A percentile compares a stretch with the other conserved stretches of the same genome.
These are phyloP conservation scores for Tetracladium marchalianum DNA, from an alignment of 495 filamentous ascomycete species.

Conservation along the genomic window DNA sequence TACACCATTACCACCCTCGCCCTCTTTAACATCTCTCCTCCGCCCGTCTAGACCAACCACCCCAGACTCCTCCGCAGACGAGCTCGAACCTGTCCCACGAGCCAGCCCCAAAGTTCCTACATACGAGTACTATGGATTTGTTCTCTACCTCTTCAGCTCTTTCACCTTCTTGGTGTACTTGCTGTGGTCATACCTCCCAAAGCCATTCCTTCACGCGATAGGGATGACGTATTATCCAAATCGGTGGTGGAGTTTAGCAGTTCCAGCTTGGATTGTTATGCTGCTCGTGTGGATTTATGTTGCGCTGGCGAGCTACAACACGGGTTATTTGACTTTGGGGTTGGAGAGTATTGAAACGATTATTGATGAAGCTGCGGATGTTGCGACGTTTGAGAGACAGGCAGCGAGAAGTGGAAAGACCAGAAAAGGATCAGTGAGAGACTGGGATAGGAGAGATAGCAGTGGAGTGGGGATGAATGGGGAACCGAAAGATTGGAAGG, in stretches of 20 bases:
- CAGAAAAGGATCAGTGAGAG: slow-evolving; percentile 14
- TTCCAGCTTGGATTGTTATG: slow-evolving; percentile 87
- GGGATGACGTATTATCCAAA: slow-evolving; percentile 96
- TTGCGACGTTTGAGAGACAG: slow-evolving; percentile 67
- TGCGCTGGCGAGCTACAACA: slow-evolving; percentile 86
- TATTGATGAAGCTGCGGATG: slow-evolving; percentile 79
- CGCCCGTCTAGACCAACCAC: slow-evolving; percentile 85
- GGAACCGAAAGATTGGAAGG: slow-evolving; percentile 51
- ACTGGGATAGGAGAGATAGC: slow-evolving; percentile 21
- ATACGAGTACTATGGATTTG: slow-evolving; percentile 98
- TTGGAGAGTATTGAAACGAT: slow-evolving; percentile 78
- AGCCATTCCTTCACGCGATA: slow-evolving; percentile 81
- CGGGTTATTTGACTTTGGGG: slow-evolving; percentile 72
- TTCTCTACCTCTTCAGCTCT: slow-evolving; percentile 77
- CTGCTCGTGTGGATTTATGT: slow-evolving; percentile 85
- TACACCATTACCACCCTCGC: slow-evolving; percentile 85
- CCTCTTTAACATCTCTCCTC: slow-evolving; percentile 90
- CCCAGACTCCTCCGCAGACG: slow-evolving; percentile 82
- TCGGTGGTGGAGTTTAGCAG: slow-evolving; percentile 91
- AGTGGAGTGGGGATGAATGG: slow-evolving; percentile 17
- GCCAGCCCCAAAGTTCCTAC: slow-evolving; percentile 90
- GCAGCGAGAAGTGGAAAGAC: slow-evolving; percentile 31
- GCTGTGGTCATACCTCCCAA: slow-evolving; percentile 89
- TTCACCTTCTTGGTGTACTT: slow-evolving; percentile 81
- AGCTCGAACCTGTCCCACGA: slow-evolving; percentile 70